Evolutionary conservation across 371 early-diverging fungal species (phyloP).

Genomic region (Circinella minor): DNA sequence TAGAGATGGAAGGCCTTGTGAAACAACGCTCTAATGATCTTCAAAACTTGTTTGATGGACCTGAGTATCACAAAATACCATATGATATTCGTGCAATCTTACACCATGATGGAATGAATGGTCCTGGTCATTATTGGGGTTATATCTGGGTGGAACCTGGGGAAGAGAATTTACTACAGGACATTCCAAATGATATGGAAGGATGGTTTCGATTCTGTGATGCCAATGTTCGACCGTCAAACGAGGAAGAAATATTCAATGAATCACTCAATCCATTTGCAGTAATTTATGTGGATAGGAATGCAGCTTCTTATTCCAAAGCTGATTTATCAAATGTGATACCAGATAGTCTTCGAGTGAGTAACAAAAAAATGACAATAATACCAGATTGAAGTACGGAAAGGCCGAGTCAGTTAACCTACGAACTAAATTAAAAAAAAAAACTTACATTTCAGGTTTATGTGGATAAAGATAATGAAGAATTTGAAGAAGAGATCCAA

Average conservation of each 20-base stretch:
- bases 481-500: conserved; percentile 33
- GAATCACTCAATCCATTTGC: conserved; percentile 36
- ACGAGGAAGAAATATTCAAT: conserved; percentile 30
- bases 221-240: conserved; percentile 36
- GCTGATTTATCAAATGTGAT: conserved; percentile 10
- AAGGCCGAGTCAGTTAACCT: not conserved
- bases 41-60: conserved; percentile 25
- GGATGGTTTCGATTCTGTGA: conserved; percentile 53
- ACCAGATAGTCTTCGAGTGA: conserved; percentile 30
- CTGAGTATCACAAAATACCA: conserved; percentile 30
- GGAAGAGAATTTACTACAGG: conserved; percentile 18
- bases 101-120: conserved; percentile 44
- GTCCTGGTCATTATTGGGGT: conserved; percentile 52
- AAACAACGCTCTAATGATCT: conserved; percentile 10
- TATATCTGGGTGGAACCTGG: conserved; percentile 40
- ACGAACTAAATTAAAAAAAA: not conserved
- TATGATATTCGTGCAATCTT: conserved; percentile 44
- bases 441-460: conserved; percentile 19
- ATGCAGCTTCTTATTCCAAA: not conserved
- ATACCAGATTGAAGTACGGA: too few species aligned
- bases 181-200: conserved; percentile 21
- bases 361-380: too few species aligned
- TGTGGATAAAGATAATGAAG: conserved; percentile 30
- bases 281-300: conserved; percentile 33
- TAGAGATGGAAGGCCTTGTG: conserved; percentile 24